These are phyloP conservation scores for Jackrogersella multiformis DNA, from an alignment of 495 filamentous ascomycete species.

Conservation along the genomic window DNA sequence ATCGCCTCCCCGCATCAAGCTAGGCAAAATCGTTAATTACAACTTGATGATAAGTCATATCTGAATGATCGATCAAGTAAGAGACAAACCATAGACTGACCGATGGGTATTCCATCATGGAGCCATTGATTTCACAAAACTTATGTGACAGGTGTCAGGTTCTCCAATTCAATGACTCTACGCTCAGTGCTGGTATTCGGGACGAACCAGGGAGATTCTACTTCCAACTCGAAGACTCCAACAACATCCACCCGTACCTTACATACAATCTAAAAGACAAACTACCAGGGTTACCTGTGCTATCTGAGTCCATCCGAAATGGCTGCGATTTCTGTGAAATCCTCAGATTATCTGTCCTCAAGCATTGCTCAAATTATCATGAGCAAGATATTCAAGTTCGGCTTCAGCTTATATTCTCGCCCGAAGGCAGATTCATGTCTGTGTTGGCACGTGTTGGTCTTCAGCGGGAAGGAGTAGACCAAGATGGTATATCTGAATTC, in stretches of 20 bases:
- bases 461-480: not conserved
- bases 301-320: not conserved
- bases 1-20: not conserved
- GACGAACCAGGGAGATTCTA: conserved; percentile 1
- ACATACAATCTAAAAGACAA: not conserved
- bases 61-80: not conserved
- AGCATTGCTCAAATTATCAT: not conserved
- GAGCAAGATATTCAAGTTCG: not conserved
- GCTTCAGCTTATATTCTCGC: conserved; percentile 6
- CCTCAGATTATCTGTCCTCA: not conserved
- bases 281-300: not conserved
- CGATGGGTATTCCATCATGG: not conserved
- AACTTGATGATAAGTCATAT: not conserved
- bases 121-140: not conserved
- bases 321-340: not conserved
- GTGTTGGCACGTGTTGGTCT: not conserved
- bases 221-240: not conserved
- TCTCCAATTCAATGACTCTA: conserved; percentile 8
- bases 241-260: not conserved
- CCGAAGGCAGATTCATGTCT: conserved; percentile 14
- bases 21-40: not conserved
- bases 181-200: not conserved
- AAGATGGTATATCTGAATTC: not conserved
- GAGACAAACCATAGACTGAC: not conserved
- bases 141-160: conserved; percentile 5